These are phyloP conservation scores for Prunus campanulata DNA, from an alignment of 306 rosid species.

Conservation along the genomic window DNA sequence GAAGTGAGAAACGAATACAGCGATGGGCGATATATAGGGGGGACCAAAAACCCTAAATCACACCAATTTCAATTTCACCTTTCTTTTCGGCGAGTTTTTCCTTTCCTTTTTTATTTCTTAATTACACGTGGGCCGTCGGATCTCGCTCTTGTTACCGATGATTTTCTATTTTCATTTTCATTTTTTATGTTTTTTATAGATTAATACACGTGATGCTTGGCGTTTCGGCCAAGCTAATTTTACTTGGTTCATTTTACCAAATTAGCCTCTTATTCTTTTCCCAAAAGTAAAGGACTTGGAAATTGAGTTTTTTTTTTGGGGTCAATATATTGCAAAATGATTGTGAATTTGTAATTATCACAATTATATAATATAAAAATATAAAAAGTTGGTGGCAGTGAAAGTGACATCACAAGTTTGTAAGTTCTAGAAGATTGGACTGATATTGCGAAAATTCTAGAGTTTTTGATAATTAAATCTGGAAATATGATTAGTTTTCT, in stretches of 20 bases:
- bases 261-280: background rate
- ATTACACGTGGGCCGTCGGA: conserved; percentile 30
- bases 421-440: background rate
- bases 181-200: background rate
- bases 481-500: too few species aligned
- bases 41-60: conserved; percentile 14
- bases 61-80: conserved; percentile 1
- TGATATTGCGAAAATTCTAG: too few species aligned
- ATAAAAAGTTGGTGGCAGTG: background rate
- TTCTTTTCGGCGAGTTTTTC: conserved; percentile 22
- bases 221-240: conserved; percentile 11
- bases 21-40: conserved; percentile 14
- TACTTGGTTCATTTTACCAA: background rate
- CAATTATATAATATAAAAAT: background rate
- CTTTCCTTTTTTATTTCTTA: background rate
- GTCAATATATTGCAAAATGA: background rate
- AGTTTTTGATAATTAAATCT: too few species aligned
- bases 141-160: conserved; percentile 17
- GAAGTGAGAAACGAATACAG: conserved; percentile 10
- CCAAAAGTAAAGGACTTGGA: background rate
- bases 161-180: background rate
- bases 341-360: background rate
- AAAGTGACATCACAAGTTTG: background rate
- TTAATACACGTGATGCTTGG: background rate
- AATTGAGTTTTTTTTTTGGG: too few species aligned